phyloP scores from a whole-genome alignment of 176 grass and related monocot species.

The Oryza rufipogon region DNA sequence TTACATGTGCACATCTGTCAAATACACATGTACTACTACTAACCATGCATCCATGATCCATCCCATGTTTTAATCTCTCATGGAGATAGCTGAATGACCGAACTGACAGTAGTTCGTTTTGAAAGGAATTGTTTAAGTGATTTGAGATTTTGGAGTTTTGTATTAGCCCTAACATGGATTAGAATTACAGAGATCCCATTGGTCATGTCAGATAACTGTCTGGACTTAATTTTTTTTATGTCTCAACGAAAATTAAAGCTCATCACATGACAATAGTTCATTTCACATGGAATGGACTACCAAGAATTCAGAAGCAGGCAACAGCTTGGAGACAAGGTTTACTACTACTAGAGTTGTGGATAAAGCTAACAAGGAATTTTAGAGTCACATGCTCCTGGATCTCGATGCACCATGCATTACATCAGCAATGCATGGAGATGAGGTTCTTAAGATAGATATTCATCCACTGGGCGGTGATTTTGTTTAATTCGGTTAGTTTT shows the following conservation, averaged over 20 bases:
- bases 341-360: neutral
- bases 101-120: conserved; percentile 11
- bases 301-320: conserved; percentile 8
- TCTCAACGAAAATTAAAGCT: neutral
- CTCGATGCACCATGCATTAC: conserved; percentile 25
- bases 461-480: conserved; percentile 20
- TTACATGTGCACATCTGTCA: conserved; percentile 36
- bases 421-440: conserved; percentile 12
- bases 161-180: conserved; percentile 5
- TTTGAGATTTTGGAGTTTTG: conserved; percentile 17
- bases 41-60: neutral
- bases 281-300: neutral
- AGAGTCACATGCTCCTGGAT: conserved; percentile 45
- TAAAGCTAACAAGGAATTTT: conserved; percentile 47
- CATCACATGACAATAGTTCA: neutral
- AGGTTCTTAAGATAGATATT: neutral
- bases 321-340: conserved; percentile 18
- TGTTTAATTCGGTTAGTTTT: neutral
- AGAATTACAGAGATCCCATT: conserved; percentile 16
- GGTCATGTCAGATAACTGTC: conserved; percentile 2
- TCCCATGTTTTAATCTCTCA: conserved; percentile 24
- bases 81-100: no score
- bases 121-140: neutral
- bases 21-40: conserved; percentile 8
- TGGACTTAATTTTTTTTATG: neutral